Evolutionary conservation across 768 basidiomycete genomes (phyloP), one percentile per base, ranked within the genome.

Genomic region (Tulasnella sp.): DNA sequence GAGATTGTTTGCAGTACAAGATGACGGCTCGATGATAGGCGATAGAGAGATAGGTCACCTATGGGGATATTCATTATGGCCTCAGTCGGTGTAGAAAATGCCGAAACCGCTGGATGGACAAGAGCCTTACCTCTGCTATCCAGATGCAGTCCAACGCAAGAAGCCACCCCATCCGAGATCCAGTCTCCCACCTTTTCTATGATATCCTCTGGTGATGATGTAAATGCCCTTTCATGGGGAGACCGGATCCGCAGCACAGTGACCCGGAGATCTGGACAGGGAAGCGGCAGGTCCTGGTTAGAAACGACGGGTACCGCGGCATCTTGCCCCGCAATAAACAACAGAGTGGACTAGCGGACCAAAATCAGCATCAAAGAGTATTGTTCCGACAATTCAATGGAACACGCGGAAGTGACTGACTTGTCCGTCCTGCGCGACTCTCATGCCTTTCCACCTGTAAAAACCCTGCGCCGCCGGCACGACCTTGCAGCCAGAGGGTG

Each of bases 121-220:
- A 46, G 32, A n/a, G n/a, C n/a, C 45, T 59, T 49, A 35, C 61
- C 61, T 43, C 12, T 74, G 9, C 64, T 59, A 55, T 76, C 75
- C 49, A 69, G 65, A 55, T 74, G 67, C 9, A 83, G 65, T 2
- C 74, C 76, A 11, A 75, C 65, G 19, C 73, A 73, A 48, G 69
- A 67, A 0, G 74, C 69, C 12, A 72, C 71, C 9, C 80, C 77
- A 37, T 77, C 74, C 5, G 79, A 65, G 21, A 72, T 63, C 78
- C 81, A 82, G 43, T 79, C 76, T 6, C 77, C 77, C 8, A 83
- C 60, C 39, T 71, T 70, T 50, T 71, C 71, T 0, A 84, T 70
- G 25, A 62, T 65, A 1, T 73, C 35, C 21, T 59, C 62, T 19
- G 54, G 42, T n/a, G 35, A 21, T n/a, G 54, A 29, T 5, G 34